A percentile compares a stretch with the other conserved stretches of the same genome.
Evolutionary conservation across 2,329 filamentous ascomycete species (phyloP).

Genomic region (Davidsoniella virescens): DNA sequence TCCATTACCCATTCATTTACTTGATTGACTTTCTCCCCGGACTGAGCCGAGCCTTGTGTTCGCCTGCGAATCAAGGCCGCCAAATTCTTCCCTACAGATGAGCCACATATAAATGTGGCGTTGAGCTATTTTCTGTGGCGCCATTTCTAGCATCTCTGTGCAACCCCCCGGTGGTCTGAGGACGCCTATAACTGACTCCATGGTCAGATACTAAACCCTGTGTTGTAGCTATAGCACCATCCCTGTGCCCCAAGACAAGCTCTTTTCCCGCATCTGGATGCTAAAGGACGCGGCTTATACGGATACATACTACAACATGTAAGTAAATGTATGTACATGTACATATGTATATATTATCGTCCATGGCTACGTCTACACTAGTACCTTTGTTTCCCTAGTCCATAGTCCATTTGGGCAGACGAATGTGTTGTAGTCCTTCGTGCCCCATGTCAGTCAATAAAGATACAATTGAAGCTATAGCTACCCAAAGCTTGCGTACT

Average conservation of each 20-base stretch:
- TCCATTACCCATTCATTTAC: not conserved
- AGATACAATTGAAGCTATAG: too few species aligned
- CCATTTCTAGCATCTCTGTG: not conserved
- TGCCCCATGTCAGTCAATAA: too few species aligned
- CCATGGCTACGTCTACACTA: too few species aligned
- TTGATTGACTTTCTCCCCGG: conserved; percentile 3
- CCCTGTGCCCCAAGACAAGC: not conserved
- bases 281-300: too few species aligned
- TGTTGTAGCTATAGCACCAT: not conserved
- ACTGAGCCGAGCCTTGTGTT: conserved; percentile 10
- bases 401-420: too few species aligned
- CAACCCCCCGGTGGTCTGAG: not conserved
- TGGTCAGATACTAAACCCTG: not conserved
- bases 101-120: not conserved
- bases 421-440: too few species aligned
- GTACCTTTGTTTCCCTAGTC: too few species aligned
- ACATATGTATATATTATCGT: too few species aligned
- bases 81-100: not conserved
- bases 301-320: too few species aligned
- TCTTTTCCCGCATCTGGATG: too few species aligned
- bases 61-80: conserved; percentile 11
- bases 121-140: not conserved
- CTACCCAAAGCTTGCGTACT: too few species aligned
- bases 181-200: not conserved
- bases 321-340: too few species aligned